A percentile compares a stretch with the other conserved stretches of the same genome.
Conservation (phyloP, 2,329 filamentous ascomycete genomes). For the Pseudocercospora eumusae region DNA sequence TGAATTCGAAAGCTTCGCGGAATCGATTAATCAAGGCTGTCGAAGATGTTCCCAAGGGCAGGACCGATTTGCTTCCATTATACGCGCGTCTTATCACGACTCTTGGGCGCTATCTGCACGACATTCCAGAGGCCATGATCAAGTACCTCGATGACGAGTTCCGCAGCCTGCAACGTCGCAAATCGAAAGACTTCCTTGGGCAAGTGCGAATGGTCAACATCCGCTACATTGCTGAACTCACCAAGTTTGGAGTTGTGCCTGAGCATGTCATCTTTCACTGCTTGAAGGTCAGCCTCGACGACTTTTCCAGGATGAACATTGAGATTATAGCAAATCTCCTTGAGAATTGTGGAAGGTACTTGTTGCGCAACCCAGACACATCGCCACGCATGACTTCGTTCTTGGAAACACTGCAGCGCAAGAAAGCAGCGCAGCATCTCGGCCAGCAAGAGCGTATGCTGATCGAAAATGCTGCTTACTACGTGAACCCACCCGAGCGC, state of each 20-base stretch:
- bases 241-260: slow-evolving; percentile 96
- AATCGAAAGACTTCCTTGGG: slow-evolving; percentile 95
- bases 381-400: slow-evolving; percentile 91
- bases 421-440: slow-evolving; percentile 93
- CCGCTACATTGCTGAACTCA: slow-evolving; percentile 94
- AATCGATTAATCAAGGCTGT: slow-evolving; percentile 91
- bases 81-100: slow-evolving; percentile 94
- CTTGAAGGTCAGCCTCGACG: slow-evolving; percentile 93
- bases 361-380: slow-evolving; percentile 89
- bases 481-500: slow-evolving; percentile 91
- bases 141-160: slow-evolving; percentile 95
- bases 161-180: slow-evolving; percentile 90
- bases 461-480: slow-evolving; percentile 97
- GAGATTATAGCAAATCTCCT: slow-evolving; percentile 96
- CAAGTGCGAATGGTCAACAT: slow-evolving; percentile 93
- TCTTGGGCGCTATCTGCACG: slow-evolving; percentile 87
- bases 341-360: slow-evolving; percentile 93
- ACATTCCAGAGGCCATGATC: slow-evolving; percentile 88
- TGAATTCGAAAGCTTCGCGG: slow-evolving; percentile 96
- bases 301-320: slow-evolving; percentile 98
- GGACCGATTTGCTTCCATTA: slow-evolving; percentile 83
- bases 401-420: slow-evolving; percentile 89
- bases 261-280: slow-evolving; percentile 99
- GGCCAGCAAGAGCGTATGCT: slow-evolving; percentile 97
- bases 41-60: slow-evolving; percentile 91